Evolutionary conservation across 1,284 basidiomycete genomes (phyloP).

Genomic region (Boletus calvinii): DNA sequence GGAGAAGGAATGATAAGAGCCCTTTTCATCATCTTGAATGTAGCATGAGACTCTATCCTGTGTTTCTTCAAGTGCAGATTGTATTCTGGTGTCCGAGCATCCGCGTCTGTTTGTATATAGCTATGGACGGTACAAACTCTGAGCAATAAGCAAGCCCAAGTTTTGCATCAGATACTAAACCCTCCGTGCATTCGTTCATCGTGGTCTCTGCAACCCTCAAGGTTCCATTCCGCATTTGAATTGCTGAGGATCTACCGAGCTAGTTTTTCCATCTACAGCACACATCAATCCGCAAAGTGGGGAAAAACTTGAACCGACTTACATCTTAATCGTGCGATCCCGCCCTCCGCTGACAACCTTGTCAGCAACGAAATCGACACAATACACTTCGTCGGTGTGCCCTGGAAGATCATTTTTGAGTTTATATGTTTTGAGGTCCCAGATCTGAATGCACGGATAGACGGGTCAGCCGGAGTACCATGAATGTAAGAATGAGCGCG

Average conservation of each 20-base stretch:
- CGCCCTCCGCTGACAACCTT: slow-evolving; percentile 94
- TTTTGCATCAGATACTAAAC: neutral
- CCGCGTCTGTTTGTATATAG: too few relatives aligned
- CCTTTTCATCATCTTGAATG: too few relatives aligned
- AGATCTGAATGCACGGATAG: too few relatives aligned
- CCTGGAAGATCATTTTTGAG: slow-evolving; percentile 92
- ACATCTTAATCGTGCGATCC: slow-evolving; percentile 75
- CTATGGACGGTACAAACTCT: too few relatives aligned
- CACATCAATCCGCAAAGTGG: slow-evolving; percentile 2
- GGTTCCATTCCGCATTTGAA: neutral
- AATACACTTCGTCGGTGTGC: slow-evolving; percentile 98
- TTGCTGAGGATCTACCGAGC: neutral
- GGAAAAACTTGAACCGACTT: neutral
- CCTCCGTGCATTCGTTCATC: neutral
- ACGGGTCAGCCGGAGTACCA: neutral
- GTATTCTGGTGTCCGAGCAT: neutral
- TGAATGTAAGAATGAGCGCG: neutral
- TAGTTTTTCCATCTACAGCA: slow-evolving; percentile 33
- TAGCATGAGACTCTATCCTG: neutral
- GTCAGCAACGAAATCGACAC: slow-evolving; percentile 97
- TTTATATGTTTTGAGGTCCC: slow-evolving; percentile 95
- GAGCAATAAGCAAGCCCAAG: too few relatives aligned
- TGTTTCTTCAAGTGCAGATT: neutral
- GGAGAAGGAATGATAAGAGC: neutral
- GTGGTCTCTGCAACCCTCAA: neutral